phyloP scores from a whole-genome alignment of 1,139 yeast species.

The Casaregolazyma suthepensis region DNA sequence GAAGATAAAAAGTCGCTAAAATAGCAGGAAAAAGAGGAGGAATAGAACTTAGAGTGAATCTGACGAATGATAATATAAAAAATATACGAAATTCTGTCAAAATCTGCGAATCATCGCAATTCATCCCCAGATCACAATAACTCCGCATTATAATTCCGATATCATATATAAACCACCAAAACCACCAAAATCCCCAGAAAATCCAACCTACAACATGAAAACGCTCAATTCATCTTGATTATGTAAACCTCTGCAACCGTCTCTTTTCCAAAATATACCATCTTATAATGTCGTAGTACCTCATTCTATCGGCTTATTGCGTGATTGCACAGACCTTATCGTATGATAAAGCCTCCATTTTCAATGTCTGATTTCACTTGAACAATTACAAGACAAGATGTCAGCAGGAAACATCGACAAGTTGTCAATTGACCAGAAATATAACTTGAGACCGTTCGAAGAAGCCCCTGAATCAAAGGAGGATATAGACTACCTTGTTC shows the following conservation, averaged over 20 bases:
- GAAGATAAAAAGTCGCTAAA: not conserved
- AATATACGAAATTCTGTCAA: too few species aligned
- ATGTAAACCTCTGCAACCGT: not conserved
- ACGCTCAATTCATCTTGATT: not conserved
- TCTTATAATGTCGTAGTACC: not conserved
- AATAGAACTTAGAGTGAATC: not conserved
- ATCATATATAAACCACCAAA: not conserved
- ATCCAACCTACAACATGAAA: not conserved
- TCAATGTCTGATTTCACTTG: not conserved
- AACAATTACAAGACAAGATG: not conserved
- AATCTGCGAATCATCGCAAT: not conserved
- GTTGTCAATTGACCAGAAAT: not conserved
- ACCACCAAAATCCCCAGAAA: not conserved
- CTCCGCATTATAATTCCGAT: not conserved
- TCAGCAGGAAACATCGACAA: not conserved
- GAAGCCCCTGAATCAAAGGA: conserved; percentile 5
- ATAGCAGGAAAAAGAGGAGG: not conserved
- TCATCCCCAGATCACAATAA: not conserved
- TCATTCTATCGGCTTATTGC: not conserved
- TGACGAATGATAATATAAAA: not conserved
- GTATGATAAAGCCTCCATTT: not conserved
- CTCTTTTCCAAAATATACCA: not conserved
- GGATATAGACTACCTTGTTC: conserved; percentile 2
- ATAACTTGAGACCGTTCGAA: conserved; percentile 3
- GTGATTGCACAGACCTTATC: not conserved